Evolutionary conservation across 208 protist genomes (phyloP).

Genomic region (Crithidia acanthocephali): DNA sequence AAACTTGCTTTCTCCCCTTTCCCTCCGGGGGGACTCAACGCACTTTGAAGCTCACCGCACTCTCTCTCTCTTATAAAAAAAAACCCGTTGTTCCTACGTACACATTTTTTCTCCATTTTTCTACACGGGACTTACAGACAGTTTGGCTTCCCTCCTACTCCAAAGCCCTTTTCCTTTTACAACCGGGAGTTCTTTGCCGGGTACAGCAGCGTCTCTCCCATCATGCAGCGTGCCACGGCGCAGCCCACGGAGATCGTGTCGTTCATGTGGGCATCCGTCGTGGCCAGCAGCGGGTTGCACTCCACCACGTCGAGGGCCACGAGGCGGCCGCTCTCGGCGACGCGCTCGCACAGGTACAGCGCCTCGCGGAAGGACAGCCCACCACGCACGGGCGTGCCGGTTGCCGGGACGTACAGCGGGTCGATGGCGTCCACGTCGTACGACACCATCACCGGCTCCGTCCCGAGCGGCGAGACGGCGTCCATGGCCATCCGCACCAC

Average conservation of each 20-base stretch:
- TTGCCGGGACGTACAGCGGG: slow-evolving; percentile 53
- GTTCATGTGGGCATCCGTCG: slow-evolving; percentile 29
- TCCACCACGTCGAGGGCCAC: slow-evolving; percentile 66
- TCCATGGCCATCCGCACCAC: slow-evolving; percentile 57
- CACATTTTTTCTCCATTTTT: no score
- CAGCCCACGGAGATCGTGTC: slow-evolving; percentile 54
- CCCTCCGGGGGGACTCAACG: no score
- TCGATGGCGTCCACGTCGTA: slow-evolving; percentile 80
- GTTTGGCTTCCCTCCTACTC: no score
- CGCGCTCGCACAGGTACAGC: slow-evolving; percentile 44
- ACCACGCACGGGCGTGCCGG: slow-evolving; percentile 62
- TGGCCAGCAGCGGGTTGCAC: slow-evolving; percentile 67
- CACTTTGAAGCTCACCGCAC: no score
- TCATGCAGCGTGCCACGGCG: slow-evolving; percentile 47
- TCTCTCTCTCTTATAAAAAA: no score
- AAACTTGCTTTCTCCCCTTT: no score
- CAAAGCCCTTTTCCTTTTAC: slow-evolving; percentile 10
- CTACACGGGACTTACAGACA: no score
- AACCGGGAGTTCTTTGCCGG: slow-evolving; percentile 36
- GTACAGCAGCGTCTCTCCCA: slow-evolving; percentile 54
- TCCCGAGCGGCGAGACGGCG: slow-evolving; percentile 43
- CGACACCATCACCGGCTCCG: slow-evolving; percentile 60
- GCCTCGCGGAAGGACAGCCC: slow-evolving; percentile 61
- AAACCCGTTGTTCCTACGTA: no score
- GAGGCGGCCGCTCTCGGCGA: slow-evolving; percentile 54